Base-by-base conservation (phyloP, 306 rosid species). In the Aeschynomene evenia region DNA sequence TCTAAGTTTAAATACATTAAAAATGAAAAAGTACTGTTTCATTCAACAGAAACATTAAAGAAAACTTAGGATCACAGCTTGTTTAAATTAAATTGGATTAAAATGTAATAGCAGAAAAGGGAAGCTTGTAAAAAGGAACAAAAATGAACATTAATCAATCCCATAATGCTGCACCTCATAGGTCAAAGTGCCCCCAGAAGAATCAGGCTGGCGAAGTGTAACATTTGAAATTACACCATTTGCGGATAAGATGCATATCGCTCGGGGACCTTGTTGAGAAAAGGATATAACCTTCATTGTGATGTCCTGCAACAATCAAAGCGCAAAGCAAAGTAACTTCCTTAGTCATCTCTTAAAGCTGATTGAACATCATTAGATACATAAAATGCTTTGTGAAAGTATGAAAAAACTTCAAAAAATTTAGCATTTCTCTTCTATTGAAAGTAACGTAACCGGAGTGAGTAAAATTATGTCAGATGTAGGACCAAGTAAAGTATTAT, bases 181-280 rank as follows among this genome's bases (percentile, higher is more conserved):
- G 20, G 90, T 89, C 76, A 86, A 57, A 64, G 87, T 84, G 29
- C 89, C 91, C 12, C 91, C 91, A 6, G 88, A 88, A 63, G 97
- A 86, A 73, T 88, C 91, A 23, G 96, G 97, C 23, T 88, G 92
- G 22, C 87, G 88, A 72, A 92, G 85, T 9, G 88, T 82, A 52
- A 92, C 96, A 76, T 83, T 90, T 10, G 93, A 85, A 75, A 92
- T 79, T 16, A 75, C 79, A 18, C 98, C 98, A 45, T 46, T 86
- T 5, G 96, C 96, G 42, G 98, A 89, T 46, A 92, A 79, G 69
- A 90, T 76, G 61, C 95, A 88, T 71, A 88, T 82, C 55, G 89
- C 96, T 42, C 96, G 88, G n/a, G 93, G 96, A 16, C 93, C 89
- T 88, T 83, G 89, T 68, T 88, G 95, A 36, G 93, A 79, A 62